Evolutionary conservation across 768 basidiomycete genomes (phyloP).

Genomic region (Paxillus rubicundulus): DNA sequence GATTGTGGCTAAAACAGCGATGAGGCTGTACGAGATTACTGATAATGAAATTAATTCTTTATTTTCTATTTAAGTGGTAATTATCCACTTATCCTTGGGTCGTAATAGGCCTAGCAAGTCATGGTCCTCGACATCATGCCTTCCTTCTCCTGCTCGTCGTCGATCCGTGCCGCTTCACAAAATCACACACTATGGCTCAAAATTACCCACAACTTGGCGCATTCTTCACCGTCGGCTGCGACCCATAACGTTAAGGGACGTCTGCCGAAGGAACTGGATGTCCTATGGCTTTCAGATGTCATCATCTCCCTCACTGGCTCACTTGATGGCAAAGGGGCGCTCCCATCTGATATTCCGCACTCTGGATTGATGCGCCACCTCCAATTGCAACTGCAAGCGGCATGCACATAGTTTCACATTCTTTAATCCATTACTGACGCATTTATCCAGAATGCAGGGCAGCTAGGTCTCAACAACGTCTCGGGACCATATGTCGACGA

Average conservation of each 20-base stretch:
- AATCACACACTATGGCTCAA: conserved; percentile 45
- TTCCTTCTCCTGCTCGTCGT: conserved; percentile 29
- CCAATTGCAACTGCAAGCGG: conserved; percentile 49
- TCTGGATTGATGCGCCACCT: conserved; percentile 55
- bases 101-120: too few relatives aligned
- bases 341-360: conserved; percentile 37
- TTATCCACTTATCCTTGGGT: neutral
- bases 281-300: conserved; percentile 49
- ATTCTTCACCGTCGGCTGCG: conserved; percentile 29
- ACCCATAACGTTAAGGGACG: conserved; percentile 33
- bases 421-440: conserved; percentile 10
- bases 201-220: conserved; percentile 44
- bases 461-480: conserved; percentile 56
- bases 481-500: conserved; percentile 52
- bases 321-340: conserved; percentile 43
- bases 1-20: conserved; percentile 22
- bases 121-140: conserved; percentile 23
- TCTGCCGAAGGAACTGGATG: conserved; percentile 42
- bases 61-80: conserved; percentile 29
- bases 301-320: conserved; percentile 53
- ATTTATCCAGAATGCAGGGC: conserved; percentile 50
- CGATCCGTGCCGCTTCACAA: conserved; percentile 44
- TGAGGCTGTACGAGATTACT: conserved; percentile 28
- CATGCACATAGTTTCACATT: conserved; percentile 21
- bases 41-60: conserved; percentile 23